Base-by-base conservation (phyloP, 192 early-diverging fungal species). In the Allomyces arbusculus region DNA sequence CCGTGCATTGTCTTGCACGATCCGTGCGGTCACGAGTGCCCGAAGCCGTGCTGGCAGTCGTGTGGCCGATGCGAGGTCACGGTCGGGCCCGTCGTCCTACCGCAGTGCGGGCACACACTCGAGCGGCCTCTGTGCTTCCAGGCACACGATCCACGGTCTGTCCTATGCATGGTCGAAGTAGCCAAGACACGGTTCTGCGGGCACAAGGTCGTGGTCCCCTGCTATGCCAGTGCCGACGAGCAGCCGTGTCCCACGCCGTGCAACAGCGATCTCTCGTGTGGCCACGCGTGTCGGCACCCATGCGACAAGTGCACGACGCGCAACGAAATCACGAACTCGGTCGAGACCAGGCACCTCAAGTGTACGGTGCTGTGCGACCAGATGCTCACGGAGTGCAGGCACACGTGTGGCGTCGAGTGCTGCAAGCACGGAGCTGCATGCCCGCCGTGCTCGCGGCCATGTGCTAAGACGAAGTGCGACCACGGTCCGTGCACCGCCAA, bases 1-100 rank as follows among this genome's bases (percentile, higher is more conserved):
- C 19, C 11, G 14, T 74, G 76, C 61, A 44, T 71, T 20, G 28
- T 69, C 20, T 62, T 74, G 44, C 44, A 61, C 16, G 23, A 12
- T 62, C n/a, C 64, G 20, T 77, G 73, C 64, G 64, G 62, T 4
- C 76, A 75, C 63, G 64, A 66, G 55, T 75, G 76, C 61, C 25
- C 22, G 4, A 68, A 68, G 20, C 20, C 43, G 22, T 77, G 76
- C 61, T 62, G 65, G 7, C 65, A 72, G 22, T 24, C 44, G 58
- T 77, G 76, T 50, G 76, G 71, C 65, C 4, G 72, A n/a, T 22
- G 55, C 20, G 20, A 61, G 50, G 50, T 20, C 12, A 14, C 50
- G 50, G 50, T 58, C 50, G 6, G 20, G 2, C 50, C 50, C 16
- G 50, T 58, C 16, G 12, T n/a, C 16, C 6, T 75, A 10, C 67